phyloP scores from a whole-genome alignment of 176 grass and related monocot species.

The Hordeum marinum region DNA sequence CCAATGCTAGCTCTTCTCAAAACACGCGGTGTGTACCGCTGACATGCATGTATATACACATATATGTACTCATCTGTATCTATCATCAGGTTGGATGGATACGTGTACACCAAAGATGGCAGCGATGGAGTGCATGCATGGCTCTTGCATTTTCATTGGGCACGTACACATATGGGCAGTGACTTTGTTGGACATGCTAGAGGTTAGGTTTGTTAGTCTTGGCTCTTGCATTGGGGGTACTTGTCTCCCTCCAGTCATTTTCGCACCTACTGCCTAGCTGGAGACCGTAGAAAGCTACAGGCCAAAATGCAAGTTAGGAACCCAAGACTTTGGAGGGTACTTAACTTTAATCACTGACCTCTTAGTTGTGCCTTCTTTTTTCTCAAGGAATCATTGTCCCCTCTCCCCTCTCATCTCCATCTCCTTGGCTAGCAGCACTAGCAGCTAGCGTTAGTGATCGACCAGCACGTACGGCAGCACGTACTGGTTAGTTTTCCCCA shows the following conservation, averaged over 20 bases:
- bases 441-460: neutral
- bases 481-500: neutral
- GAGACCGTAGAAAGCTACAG: neutral
- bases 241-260: neutral
- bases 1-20: neutral
- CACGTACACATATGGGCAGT: neutral
- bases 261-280: neutral
- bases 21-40: neutral
- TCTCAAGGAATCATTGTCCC: constrained; percentile 10
- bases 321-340: constrained; percentile 3
- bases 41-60: neutral
- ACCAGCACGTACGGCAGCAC: neutral
- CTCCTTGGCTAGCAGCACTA: neutral
- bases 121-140: neutral
- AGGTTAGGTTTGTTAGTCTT: neutral
- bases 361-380: neutral
- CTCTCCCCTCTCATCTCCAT: neutral
- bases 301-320: neutral
- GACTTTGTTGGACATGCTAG: neutral
- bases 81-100: neutral
- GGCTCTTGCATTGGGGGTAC: neutral
- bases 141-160: too few relatives aligned
- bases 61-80: neutral
- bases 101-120: neutral
- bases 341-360: neutral